A percentile compares a stretch with the other conserved stretches of the same genome.
These are phyloP conservation scores for Annulohypoxylon bovei DNA, from an alignment of 495 filamentous ascomycete species.

Conservation along the genomic window DNA sequence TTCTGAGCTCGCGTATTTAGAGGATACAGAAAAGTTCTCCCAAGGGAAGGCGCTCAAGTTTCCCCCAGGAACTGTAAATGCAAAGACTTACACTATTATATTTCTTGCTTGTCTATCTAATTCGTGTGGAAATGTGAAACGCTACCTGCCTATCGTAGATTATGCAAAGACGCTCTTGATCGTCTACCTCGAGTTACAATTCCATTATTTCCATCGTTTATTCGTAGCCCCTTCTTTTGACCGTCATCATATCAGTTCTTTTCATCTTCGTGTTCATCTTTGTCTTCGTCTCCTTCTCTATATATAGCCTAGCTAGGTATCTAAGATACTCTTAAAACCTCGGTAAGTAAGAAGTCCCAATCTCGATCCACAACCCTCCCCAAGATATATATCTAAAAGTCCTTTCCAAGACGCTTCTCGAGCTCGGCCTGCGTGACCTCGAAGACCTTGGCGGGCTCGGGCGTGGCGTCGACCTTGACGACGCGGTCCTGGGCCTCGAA, in stretches of 20 bases:
- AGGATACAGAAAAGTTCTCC: constrained; percentile 40
- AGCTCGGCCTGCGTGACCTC: constrained; percentile 64
- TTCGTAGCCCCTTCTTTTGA: constrained; percentile 4
- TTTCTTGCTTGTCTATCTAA: background rate
- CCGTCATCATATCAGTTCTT: constrained; percentile 16
- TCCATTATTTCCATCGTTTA: background rate
- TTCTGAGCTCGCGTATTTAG: constrained; percentile 28
- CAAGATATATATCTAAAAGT: background rate
- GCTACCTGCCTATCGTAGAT: constrained; percentile 14
- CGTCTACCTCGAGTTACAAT: background rate
- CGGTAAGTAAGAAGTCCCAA: background rate
- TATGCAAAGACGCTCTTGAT: background rate
- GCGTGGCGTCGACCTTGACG: constrained; percentile 76
- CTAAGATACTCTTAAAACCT: too few relatives aligned
- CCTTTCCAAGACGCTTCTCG: constrained; percentile 38
- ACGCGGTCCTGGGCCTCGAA: constrained; percentile 82
- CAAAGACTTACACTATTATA: background rate
- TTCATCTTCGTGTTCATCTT: too few relatives aligned
- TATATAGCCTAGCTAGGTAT: background rate
- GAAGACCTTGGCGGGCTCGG: constrained; percentile 78
- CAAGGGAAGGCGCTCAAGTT: background rate
- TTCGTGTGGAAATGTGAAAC: constrained; percentile 11
- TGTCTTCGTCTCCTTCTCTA: background rate
- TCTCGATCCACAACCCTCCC: constrained; percentile 17
- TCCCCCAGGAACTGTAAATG: background rate